A percentile compares a stretch with the other conserved stretches of the same genome.
Conservation (phyloP, 2,329 filamentous ascomycete species). For the Colletotrichum incanum region DNA sequence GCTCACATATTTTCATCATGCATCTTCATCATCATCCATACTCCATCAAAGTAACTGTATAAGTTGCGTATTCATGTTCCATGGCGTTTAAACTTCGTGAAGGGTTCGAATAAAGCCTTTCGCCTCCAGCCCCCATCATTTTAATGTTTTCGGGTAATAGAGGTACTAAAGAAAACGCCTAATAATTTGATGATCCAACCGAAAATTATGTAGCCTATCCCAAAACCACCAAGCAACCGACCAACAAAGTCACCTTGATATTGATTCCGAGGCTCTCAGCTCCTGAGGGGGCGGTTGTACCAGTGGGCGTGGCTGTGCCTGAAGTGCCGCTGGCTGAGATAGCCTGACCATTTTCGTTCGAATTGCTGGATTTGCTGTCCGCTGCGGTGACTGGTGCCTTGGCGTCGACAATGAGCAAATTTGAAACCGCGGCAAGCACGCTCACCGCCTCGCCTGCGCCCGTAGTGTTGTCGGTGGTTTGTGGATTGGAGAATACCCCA, state of each 20-base stretch:
- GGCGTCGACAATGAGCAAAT: slow-evolving; percentile 51
- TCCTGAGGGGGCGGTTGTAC: background rate
- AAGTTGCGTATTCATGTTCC: background rate
- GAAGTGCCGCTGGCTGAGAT: background rate
- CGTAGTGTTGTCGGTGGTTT: slow-evolving; percentile 61
- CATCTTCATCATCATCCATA: background rate
- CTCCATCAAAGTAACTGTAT: background rate
- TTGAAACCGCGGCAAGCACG: slow-evolving; percentile 60
- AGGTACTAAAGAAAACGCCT: background rate
- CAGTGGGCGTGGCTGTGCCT: background rate
- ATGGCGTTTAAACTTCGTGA: background rate
- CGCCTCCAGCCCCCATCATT: no score
- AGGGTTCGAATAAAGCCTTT: background rate
- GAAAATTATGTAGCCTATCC: background rate
- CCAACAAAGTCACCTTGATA: background rate
- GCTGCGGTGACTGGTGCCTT: slow-evolving; percentile 13
- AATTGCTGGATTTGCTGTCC: background rate
- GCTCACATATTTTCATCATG: background rate
- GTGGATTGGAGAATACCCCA: slow-evolving; percentile 49
- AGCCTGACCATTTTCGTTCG: background rate
- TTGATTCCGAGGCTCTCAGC: background rate
- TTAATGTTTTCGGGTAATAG: no score
- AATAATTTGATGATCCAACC: no score
- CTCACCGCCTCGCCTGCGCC: slow-evolving; percentile 65
- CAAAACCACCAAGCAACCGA: background rate